phyloP scores from a whole-genome alignment of 352 stramenopile genomes.

The Pseudoperonospora humuli region DNA sequence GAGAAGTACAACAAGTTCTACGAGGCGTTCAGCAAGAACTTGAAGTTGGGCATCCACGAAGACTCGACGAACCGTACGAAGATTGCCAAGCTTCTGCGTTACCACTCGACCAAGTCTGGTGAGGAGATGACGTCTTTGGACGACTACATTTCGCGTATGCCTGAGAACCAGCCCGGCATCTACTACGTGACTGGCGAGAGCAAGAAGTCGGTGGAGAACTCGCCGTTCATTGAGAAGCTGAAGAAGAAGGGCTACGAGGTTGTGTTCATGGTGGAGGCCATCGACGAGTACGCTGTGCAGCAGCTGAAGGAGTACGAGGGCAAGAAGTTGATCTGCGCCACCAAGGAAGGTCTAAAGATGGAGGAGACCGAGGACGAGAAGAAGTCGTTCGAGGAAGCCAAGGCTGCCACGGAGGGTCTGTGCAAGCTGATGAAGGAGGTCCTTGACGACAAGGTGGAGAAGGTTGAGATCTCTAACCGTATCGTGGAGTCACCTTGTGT shows the following conservation, averaged over 20 bases:
- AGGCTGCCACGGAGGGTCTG: conserved; percentile 94
- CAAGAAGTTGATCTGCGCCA: conserved; percentile 99
- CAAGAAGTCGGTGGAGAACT: conserved; percentile 98
- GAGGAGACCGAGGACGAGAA: conserved; percentile 96
- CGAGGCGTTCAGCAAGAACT: conserved; percentile 99
- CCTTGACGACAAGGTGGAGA: conserved; percentile 99
- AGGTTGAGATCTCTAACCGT: conserved; percentile 98
- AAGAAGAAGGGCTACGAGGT: conserved; percentile 99
- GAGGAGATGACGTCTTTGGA: conserved; percentile 96
- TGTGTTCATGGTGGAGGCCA: conserved; percentile 99
- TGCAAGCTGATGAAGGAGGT: conserved; percentile 99
- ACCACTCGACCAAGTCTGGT: conserved; percentile 97
- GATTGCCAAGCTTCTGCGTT: conserved; percentile 98
- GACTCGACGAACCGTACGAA: conserved; percentile 98
- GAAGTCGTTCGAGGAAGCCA: conserved; percentile 98
- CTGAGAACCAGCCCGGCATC: conserved; percentile 96
- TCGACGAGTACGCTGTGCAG: conserved; percentile 99
- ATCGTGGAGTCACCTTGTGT: conserved; percentile 98
- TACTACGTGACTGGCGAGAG: conserved; percentile 99
- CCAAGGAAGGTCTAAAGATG: conserved; percentile 96
- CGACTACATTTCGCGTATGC: conserved; percentile 96
- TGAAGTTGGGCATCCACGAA: conserved; percentile 99
- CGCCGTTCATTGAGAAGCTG: conserved; percentile 99
- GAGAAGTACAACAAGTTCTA: conserved; percentile 99
- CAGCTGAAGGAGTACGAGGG: conserved; percentile 99